Evolutionary conservation across 345 rosid species (phyloP).

Genomic region (Schrenkiella parvula): DNA sequence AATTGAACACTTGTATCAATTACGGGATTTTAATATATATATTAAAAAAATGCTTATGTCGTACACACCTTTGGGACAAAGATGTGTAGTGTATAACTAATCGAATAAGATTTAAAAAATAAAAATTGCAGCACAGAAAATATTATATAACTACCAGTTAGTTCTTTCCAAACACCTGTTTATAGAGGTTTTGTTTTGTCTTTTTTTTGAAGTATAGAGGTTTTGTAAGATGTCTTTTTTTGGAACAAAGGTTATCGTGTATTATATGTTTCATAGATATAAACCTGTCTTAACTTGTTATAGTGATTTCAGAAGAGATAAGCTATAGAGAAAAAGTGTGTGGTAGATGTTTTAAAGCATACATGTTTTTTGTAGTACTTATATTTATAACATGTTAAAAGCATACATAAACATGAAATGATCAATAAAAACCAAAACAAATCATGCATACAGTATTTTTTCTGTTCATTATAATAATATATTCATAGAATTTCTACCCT

Average conservation of each 20-base stretch:
- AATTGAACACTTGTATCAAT: background rate
- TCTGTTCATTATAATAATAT: background rate
- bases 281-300: background rate
- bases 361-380: background rate
- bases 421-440: background rate
- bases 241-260: too few relatives aligned
- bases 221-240: background rate
- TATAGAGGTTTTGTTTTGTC: background rate
- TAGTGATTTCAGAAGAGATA: background rate
- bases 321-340: background rate
- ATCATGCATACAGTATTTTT: background rate
- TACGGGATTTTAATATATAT: background rate
- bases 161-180: background rate
- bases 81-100: background rate
- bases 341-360: background rate
- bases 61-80: background rate
- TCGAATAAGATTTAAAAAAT: background rate
- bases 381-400: background rate
- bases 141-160: background rate
- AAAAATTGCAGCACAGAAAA: background rate
- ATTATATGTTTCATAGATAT: background rate
- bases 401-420: background rate
- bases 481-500: background rate
- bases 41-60: background rate
- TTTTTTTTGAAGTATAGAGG: background rate